These are phyloP conservation scores for Zostera marina DNA, from an alignment of 116 monocot genomes.

Conservation along the genomic window DNA sequence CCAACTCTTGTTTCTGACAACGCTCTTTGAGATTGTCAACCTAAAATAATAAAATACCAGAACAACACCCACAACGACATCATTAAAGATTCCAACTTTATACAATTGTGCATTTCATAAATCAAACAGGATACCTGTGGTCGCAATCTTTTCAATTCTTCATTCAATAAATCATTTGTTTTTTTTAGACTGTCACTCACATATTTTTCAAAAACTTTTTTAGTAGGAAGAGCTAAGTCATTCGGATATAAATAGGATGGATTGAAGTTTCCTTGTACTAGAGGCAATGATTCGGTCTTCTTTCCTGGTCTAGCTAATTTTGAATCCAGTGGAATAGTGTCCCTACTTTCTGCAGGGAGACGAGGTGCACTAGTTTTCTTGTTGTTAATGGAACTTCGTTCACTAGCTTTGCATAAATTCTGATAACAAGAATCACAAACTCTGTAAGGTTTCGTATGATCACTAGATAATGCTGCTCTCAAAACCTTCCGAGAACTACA, in stretches of 20 bases:
- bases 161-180: constrained; percentile 52
- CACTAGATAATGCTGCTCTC: constrained; percentile 46
- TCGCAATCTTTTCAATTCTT: constrained; percentile 42
- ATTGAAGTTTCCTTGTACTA: constrained; percentile 14
- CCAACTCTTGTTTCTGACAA: constrained; percentile 44
- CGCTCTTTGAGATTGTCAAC: constrained; percentile 28
- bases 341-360: constrained; percentile 34
- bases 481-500: constrained; percentile 62
- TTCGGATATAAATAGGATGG: constrained; percentile 25
- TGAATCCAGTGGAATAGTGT: constrained; percentile 16
- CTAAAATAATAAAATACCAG: constrained; percentile 8
- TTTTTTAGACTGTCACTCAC: constrained; percentile 16
- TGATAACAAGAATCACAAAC: constrained; percentile 67
- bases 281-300: constrained; percentile 29
- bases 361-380: constrained; percentile 23
- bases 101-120: not conserved
- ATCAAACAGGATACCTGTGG: constrained; percentile 18
- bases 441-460: constrained; percentile 56
- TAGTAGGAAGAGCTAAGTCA: constrained; percentile 29
- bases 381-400: constrained; percentile 16
- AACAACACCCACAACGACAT: not conserved
- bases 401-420: constrained; percentile 34
- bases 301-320: constrained; percentile 31
- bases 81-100: not conserved
- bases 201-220: too few species aligned